Evolutionary conservation across 352 stramenopile genomes (phyloP).

Genomic region (Pythium sukuiense): DNA sequence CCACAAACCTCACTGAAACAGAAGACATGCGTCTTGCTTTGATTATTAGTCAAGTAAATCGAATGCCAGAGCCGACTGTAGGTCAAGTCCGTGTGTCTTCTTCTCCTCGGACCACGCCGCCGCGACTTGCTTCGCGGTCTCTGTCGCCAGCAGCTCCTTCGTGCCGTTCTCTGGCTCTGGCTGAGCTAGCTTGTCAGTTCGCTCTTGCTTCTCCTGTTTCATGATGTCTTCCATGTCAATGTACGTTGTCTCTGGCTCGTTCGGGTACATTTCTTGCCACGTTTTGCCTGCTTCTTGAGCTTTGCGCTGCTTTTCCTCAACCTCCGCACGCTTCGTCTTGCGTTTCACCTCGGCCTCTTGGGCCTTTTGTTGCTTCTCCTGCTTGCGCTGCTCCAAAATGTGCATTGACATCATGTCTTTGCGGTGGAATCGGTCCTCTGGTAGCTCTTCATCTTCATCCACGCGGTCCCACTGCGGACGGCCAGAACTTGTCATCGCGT

Average conservation of each 20-base stretch:
- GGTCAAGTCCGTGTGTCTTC: slow-evolving; percentile 31
- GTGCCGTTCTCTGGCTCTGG: slow-evolving; percentile 1
- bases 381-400: slow-evolving; percentile 69
- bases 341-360: slow-evolving; percentile 60
- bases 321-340: slow-evolving; percentile 39
- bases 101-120: slow-evolving; percentile 53
- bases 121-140: slow-evolving; percentile 44
- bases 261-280: slow-evolving; percentile 80
- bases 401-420: slow-evolving; percentile 89
- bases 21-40: not conserved
- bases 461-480: slow-evolving; percentile 53
- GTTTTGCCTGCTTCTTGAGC: slow-evolving; percentile 60
- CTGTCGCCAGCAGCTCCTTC: slow-evolving; percentile 34
- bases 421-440: slow-evolving; percentile 75
- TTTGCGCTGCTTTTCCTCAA: slow-evolving; percentile 53
- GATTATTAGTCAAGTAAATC: slow-evolving; percentile 43
- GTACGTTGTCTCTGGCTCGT: slow-evolving; percentile 74
- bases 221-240: slow-evolving; percentile 76
- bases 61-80: slow-evolving; percentile 68
- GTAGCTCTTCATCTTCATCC: slow-evolving; percentile 73
- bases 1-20: not conserved
- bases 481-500: not conserved
- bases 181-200: not conserved
- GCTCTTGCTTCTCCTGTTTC: slow-evolving; percentile 34
- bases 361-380: slow-evolving; percentile 60